Evolutionary conservation across 495 filamentous ascomycete species (phyloP), one percentile per base, ranked within the genome.

Genomic region (Paragyromitra xinjiangensis): DNA sequence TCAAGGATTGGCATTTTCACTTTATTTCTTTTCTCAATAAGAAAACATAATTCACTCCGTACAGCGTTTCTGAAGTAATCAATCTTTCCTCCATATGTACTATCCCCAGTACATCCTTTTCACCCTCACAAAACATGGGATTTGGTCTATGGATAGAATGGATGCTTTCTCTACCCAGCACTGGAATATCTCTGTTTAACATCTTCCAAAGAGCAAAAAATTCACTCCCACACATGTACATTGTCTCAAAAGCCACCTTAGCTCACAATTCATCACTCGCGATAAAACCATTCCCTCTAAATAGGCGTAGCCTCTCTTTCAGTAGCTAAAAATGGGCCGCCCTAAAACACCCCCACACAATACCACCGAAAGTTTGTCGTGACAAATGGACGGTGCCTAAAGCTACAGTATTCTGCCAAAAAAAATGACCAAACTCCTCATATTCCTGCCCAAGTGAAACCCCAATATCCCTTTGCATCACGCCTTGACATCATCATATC

Each of bases 1-100:
- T 56, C 7, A 44, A 19, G 22, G 29, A 48, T 61, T 50, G 42
- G 68, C 42, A 26, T 70, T 70, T 62, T 48, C 16, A 14, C 22
- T 40, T 71, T 62, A 1, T 62, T 19, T 51, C n/a, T 50, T 39
- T 62, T 40, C 9, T 45, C 24, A 42, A 14, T 34, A 48, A 48
- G 11, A 48, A 48, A 48, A 48, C 44, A 48, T 11, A 48, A 48
- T 16, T 48, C 44, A 48, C 44, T 12, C 8, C 16, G 29, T 34
- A 34, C 29, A 34, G 29, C 29, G 3, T 16, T 48, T 48, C 4
- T 48, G 5, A 24, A 6, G n/a, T 53, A 19, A 53, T 29, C 19
- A 56, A 11, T 37, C n/a, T 4, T 3, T 63, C 16, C 5, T n/a
- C 58, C 29, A 3, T 3, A 3, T 3, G 4, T 34, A 0, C 4